Percentiles rank a stretch among this genome's conserved stretches.
Conservation (phyloP, 139 green algal species). For the Deuterostichococcus epilithicus region DNA sequence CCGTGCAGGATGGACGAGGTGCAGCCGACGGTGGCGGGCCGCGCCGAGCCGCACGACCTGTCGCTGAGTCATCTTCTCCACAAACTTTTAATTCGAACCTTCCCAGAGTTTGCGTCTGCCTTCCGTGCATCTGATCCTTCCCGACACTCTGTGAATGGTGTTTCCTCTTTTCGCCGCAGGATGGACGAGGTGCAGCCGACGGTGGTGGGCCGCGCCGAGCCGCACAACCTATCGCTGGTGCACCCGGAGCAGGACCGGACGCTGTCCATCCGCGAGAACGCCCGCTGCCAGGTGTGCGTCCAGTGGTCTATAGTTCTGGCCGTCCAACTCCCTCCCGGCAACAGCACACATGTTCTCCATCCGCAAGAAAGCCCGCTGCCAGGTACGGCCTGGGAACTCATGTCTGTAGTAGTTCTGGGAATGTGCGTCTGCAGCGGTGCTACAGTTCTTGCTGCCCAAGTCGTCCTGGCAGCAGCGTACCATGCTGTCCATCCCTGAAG, state of each 20-base stretch:
- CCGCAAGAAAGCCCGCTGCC: constrained; percentile 55
- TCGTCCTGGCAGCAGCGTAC: too few relatives aligned
- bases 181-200: constrained; percentile 47
- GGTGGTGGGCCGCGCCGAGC: constrained; percentile 78
- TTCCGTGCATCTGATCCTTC: too few relatives aligned
- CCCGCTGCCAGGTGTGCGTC: constrained; percentile 47
- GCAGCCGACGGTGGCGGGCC: constrained; percentile 64
- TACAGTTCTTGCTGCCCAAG: too few relatives aligned
- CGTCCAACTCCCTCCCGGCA: too few relatives aligned
- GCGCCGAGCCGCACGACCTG: constrained; percentile 76
- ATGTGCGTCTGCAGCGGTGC: too few relatives aligned
- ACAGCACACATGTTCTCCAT: constrained; percentile 62
- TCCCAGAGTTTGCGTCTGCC: too few relatives aligned
- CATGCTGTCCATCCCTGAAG: too few relatives aligned
- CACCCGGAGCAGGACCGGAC: constrained; percentile 67
- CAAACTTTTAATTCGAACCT: too few relatives aligned
- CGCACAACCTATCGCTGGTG: constrained; percentile 72
- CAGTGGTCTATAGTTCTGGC: neutral
- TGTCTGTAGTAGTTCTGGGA: too few relatives aligned
- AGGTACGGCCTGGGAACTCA: too few relatives aligned
- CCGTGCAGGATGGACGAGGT: constrained; percentile 12
- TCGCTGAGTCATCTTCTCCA: too few relatives aligned
- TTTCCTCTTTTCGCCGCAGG: neutral
- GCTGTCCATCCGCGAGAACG: constrained; percentile 67
- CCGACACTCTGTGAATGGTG: too few relatives aligned